phyloP scores from a whole-genome alignment of 2,329 filamentous ascomycete genomes.

The Aotearoamyces nothofagi region DNA sequence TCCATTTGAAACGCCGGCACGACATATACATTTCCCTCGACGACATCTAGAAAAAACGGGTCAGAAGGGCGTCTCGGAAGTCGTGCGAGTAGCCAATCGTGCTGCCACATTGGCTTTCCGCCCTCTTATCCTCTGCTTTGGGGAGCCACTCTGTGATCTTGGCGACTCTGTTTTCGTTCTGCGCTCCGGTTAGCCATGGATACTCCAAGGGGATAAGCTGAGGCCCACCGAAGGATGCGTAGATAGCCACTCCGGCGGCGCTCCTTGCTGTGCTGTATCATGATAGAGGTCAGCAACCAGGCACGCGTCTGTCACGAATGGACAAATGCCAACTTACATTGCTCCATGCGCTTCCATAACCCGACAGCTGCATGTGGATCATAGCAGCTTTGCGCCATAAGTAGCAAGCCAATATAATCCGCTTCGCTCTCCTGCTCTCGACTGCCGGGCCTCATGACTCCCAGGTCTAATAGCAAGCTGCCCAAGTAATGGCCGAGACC shows the following conservation, averaged over 20 bases:
- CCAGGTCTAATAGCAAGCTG: slow-evolving; percentile 31
- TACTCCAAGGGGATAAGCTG: not conserved
- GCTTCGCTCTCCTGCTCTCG: slow-evolving; percentile 63
- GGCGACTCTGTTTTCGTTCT: slow-evolving; percentile 46
- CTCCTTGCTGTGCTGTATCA: slow-evolving; percentile 25
- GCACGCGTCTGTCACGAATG: too few species aligned
- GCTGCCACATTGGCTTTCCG: slow-evolving; percentile 33
- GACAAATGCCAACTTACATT: too few species aligned
- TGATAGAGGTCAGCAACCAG: too few species aligned
- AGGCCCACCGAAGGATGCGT: slow-evolving; percentile 59
- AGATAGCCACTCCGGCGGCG: slow-evolving; percentile 55
- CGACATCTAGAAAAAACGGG: too few species aligned
- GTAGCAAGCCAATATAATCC: slow-evolving; percentile 67
- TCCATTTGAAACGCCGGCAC: too few species aligned
- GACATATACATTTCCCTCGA: too few species aligned
- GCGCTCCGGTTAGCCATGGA: not conserved
- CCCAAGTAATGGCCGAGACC: slow-evolving; percentile 13
- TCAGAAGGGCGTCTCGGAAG: too few species aligned
- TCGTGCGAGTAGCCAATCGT: slow-evolving; percentile 6
- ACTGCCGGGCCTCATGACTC: slow-evolving; percentile 53
- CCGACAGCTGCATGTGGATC: slow-evolving; percentile 50
- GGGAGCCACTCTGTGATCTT: slow-evolving; percentile 51
- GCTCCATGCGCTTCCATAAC: slow-evolving; percentile 57
- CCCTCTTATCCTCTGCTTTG: slow-evolving; percentile 36
- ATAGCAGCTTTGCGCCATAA: slow-evolving; percentile 72